Evolutionary conservation across 768 basidiomycete species (phyloP), one percentile per base, ranked within the genome.

Genomic region (Chalciporus sphaerocephalus): DNA sequence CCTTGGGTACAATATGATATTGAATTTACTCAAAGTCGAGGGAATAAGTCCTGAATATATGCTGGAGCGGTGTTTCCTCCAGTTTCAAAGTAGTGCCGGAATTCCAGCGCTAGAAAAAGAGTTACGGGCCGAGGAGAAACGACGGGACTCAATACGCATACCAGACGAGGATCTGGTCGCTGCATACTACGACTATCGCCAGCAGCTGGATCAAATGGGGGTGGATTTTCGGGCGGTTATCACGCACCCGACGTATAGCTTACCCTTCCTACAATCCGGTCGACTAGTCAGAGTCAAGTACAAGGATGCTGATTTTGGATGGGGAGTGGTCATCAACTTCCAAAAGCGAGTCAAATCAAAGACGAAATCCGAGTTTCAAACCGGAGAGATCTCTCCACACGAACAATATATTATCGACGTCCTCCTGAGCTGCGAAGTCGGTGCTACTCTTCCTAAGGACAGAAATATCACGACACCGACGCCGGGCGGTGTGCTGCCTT

Each of bases 11-110:
- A 99, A 99, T 66, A 99, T 99, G 96, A 80, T 99, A 24, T 73
- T 99, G 61, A 99, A 98, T 68, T 69, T 99, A 53, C 94, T 99
- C 83, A 87, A 97, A 62, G 96, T 99, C 15, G 96, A 99, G 66
- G 95, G 94, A 5, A 85, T 99, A 56, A 97, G 91, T 57, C 96
- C 96, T 6, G 96, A 99, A 69, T 97, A 78, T 65, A 98, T 99
- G 95, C 75, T 99, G 10, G 91, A 96, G 67, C 75, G 90, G 37
- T 97, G 93, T 70, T 99, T 99, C 76, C 89, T 90, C 76, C 96
- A 99, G 66, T 98, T 97, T 70, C 96, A 99, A 69, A 97, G 89
- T 65, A 92, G 78, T 50, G 81, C 87, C 20, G 87, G 85, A n/a
- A 87, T 98, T 39, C 96, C 96, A 1, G 67, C 73, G 40, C 69